Percentiles rank a stretch among this genome's conserved stretches.
phyloP scores from a whole-genome alignment of 2,329 filamentous ascomycete species.

The Polytolypa hystricis region DNA sequence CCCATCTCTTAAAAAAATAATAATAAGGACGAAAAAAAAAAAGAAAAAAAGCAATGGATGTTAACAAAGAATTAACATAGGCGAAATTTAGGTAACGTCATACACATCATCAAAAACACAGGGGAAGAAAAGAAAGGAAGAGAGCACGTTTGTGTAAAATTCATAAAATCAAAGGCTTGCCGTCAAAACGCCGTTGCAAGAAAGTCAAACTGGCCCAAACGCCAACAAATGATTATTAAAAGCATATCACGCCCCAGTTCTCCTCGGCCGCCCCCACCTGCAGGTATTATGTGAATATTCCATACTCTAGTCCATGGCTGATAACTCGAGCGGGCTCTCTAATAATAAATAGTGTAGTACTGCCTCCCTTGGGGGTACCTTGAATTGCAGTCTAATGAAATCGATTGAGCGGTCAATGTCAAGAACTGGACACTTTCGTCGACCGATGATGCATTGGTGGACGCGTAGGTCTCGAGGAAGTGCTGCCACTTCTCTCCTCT shows the following conservation, averaged over 20 bases:
- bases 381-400: no score
- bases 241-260: conserved; percentile 1
- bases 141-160: no score
- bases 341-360: conserved; percentile 1
- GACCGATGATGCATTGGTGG: conserved; percentile 7
- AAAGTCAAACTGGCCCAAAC: no score
- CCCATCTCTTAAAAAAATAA: conserved; percentile 4
- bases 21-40: conserved; percentile 5
- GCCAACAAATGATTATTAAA: conserved; percentile 7
- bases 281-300: conserved; percentile 1
- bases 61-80: no score
- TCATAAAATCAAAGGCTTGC: no score
- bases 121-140: no score
- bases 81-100: no score
- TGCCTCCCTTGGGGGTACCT: no score
- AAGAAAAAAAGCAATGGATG: conserved; percentile 7
- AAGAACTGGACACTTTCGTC: conserved; percentile 6
- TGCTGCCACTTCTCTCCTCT: conserved; percentile 24
- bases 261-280: not conserved
- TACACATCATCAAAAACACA: no score
- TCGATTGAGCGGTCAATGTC: no score
- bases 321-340: not conserved
- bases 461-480: conserved; percentile 7
- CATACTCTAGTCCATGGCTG: not conserved
- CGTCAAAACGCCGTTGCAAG: no score